Evolutionary conservation across 805 yeast species (phyloP), one percentile per base, ranked within the genome.

Genomic region (Priceomyces castillae): DNA sequence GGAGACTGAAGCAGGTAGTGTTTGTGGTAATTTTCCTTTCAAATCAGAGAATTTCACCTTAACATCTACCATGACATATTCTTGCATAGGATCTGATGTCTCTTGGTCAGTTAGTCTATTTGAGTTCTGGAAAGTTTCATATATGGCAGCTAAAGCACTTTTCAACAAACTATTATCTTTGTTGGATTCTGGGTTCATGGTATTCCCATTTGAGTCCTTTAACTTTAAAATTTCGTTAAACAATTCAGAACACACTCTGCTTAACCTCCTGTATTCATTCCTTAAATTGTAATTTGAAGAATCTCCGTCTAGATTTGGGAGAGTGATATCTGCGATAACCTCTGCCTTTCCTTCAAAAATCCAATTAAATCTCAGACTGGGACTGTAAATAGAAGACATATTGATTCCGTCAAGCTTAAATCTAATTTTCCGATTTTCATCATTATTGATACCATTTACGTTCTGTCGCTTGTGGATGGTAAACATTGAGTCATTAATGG

Each of bases 401-500:
- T 69, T 67, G 18, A 71, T 67, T 1, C 73, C 73, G 41, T 70
- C 73, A 17, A 71, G 51, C 49, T 69, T 71, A 53, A 69, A 69
- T 12, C 73, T 57, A 14, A 68, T 64, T 3, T 60, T 53, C 34
- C 58, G 54, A 40, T 54, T 52, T 16, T 54, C 59, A 26, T 46
- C 49, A 16, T 54, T 57, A 30, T 58, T 67, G 40, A 64, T 50
- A 1, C 54, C 64, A 23, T 59, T 62, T 46, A 73, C 62, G 43
- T 76, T 74, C 56, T 85, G 92, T 52, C 86, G 77, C 56, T 84
- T 84, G 53, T 86, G 94, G 17, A 86, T 73, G 0, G 90, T 84
- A 63, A 86, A 85, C 61, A 86, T 69, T 1, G 94, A 80, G 42
- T 84, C 84, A 54, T 85, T 84, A 11, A 86, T 70, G 0, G 90